Percentiles rank a stretch among this genome's conserved stretches.
phyloP scores from a whole-genome alignment of 139 green algal genomes.

The Tetraselmis striata region DNA sequence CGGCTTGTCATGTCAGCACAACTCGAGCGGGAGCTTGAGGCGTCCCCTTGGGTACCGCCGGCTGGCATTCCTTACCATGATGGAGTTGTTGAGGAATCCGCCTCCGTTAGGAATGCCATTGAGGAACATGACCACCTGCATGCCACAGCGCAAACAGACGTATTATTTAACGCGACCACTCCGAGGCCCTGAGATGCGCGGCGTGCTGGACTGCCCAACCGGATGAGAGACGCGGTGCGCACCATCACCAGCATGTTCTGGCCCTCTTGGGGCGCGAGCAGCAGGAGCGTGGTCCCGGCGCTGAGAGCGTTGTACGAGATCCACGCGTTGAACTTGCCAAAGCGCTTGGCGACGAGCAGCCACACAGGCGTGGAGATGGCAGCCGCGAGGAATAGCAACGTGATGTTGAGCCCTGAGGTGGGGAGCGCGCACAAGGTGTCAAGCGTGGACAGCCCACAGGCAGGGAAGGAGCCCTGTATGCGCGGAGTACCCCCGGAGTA shows the following conservation, averaged over 20 bases:
- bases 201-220: too few relatives aligned
- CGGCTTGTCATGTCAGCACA: too few relatives aligned
- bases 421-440: too few relatives aligned
- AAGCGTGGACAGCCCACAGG: too few relatives aligned
- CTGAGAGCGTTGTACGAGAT: conserved; percentile 17
- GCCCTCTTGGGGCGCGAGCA: neutral
- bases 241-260: neutral
- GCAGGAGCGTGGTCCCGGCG: conserved; percentile 1
- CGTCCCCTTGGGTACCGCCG: too few relatives aligned
- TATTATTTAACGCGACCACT: conserved; percentile 3
- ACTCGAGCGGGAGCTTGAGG: too few relatives aligned
- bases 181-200: too few relatives aligned
- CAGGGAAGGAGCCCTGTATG: too few relatives aligned
- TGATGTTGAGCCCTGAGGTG: conserved; percentile 14
- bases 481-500: too few relatives aligned
- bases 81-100: conserved; percentile 11
- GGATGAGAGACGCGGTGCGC: too few relatives aligned
- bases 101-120: conserved; percentile 25
- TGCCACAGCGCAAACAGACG: too few relatives aligned
- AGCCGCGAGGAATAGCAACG: conserved; percentile 21
- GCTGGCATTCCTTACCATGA: neutral
- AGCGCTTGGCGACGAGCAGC: conserved; percentile 9
- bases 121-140: conserved; percentile 14
- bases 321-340: conserved; percentile 31
- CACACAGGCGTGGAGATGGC: conserved; percentile 14